A percentile compares a stretch with the other conserved stretches of the same genome.
Conservation (phyloP, 2,329 filamentous ascomycete genomes). For the Madurella fahalii region DNA sequence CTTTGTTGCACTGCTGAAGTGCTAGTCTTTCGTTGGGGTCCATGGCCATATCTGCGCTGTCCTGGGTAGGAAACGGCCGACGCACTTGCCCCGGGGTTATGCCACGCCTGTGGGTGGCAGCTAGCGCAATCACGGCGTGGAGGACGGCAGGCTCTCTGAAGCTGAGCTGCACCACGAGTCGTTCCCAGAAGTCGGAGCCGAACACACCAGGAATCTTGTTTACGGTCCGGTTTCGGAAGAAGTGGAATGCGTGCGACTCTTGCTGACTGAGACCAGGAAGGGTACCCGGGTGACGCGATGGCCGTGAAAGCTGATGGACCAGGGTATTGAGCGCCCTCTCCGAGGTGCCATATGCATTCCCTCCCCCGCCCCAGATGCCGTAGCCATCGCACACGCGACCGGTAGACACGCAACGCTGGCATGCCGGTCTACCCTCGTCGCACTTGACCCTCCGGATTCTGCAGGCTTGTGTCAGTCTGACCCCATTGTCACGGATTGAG, state of each 20-base stretch:
- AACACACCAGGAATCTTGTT: constrained; percentile 37
- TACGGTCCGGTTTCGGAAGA: constrained; percentile 39
- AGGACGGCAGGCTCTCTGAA: constrained; percentile 36
- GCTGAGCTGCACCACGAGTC: constrained; percentile 35
- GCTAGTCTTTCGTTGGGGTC: constrained; percentile 21
- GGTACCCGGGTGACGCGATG: not conserved
- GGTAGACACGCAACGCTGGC: constrained; percentile 21
- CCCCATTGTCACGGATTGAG: no score
- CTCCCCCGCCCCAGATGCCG: constrained; percentile 23
- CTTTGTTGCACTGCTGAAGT: constrained; percentile 36
- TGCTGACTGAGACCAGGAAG: constrained; percentile 22
- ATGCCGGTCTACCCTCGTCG: constrained; percentile 24
- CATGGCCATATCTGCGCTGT: no score
- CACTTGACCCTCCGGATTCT: constrained; percentile 28
- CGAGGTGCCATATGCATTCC: not conserved
- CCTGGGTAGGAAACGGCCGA: not conserved
- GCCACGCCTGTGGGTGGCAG: constrained; percentile 31
- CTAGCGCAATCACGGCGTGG: constrained; percentile 39
- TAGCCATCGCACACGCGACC: constrained; percentile 27
- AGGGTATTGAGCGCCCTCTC: not conserved
- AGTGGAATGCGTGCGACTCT: constrained; percentile 37
- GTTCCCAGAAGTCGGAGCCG: constrained; percentile 36
- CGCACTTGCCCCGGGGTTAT: not conserved
- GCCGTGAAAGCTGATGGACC: not conserved
- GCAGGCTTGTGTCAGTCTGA: no score